These are phyloP conservation scores for Cyberlindnera mississippiensis DNA, from an alignment of 805 yeast genomes.

Conservation along the genomic window DNA sequence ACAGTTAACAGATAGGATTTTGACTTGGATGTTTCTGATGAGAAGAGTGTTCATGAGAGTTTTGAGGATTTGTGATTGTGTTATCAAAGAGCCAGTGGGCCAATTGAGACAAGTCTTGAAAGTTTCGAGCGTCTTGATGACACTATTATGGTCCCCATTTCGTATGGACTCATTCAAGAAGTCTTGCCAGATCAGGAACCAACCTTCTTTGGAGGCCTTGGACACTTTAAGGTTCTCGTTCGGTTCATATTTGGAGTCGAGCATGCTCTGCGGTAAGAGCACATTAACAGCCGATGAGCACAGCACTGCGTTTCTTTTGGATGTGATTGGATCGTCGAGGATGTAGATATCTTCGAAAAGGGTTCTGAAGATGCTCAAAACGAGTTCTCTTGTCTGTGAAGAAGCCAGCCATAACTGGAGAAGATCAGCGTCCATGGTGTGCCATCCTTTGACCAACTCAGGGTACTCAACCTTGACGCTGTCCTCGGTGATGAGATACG, in stretches of 20 bases:
- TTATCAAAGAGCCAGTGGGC: slow-evolving; percentile 76
- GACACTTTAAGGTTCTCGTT: slow-evolving; percentile 61
- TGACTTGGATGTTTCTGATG: slow-evolving; percentile 59
- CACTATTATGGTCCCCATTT: slow-evolving; percentile 42
- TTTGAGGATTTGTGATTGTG: slow-evolving; percentile 59
- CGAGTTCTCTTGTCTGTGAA: slow-evolving; percentile 64
- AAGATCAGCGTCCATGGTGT: slow-evolving; percentile 76
- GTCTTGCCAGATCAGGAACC: slow-evolving; percentile 79
- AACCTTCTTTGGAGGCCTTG: slow-evolving; percentile 73
- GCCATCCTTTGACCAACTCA: slow-evolving; percentile 69
- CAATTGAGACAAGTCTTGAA: slow-evolving; percentile 89
- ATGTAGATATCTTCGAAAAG: slow-evolving; percentile 90
- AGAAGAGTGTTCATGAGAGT: slow-evolving; percentile 58
- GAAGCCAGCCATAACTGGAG: slow-evolving; percentile 69
- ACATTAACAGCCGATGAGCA: slow-evolving; percentile 83
- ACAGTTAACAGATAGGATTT: slow-evolving; percentile 85
- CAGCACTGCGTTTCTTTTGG: slow-evolving; percentile 70
- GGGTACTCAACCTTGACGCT: slow-evolving; percentile 38
- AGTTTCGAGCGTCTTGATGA: slow-evolving; percentile 69
- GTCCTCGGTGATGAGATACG: slow-evolving; percentile 41
- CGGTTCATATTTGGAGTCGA: slow-evolving; percentile 60
- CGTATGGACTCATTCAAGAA: slow-evolving; percentile 43
- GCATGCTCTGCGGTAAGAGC: slow-evolving; percentile 64
- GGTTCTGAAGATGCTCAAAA: slow-evolving; percentile 75
- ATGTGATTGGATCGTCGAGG: slow-evolving; percentile 86